Evolutionary conservation across 495 filamentous ascomycete species (phyloP).

Genomic region (Penicillium maclennaniae): DNA sequence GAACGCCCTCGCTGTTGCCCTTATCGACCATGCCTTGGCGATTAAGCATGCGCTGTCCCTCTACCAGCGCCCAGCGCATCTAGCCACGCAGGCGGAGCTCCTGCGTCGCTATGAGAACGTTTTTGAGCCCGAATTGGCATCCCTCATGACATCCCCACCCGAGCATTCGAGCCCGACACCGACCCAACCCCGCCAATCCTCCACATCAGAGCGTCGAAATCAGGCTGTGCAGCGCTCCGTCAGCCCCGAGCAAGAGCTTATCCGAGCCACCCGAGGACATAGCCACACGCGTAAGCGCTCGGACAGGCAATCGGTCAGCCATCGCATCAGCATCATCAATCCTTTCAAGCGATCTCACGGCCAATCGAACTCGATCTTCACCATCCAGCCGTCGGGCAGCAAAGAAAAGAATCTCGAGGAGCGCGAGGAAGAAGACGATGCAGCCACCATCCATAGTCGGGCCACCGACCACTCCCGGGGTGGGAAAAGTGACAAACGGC

Average conservation of each 20-base stretch:
- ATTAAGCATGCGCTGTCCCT: conserved; percentile 77
- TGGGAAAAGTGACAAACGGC: conserved; percentile 35
- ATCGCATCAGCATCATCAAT: conserved; percentile 48
- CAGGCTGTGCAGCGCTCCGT: conserved; percentile 26
- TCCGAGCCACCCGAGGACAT: conserved; percentile 29
- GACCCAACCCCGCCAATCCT: conserved; percentile 25
- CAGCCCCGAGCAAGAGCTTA: conserved; percentile 40
- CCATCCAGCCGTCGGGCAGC: conserved; percentile 26
- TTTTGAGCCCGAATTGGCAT: conserved; percentile 47
- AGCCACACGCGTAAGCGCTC: conserved; percentile 34
- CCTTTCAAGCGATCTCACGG: conserved; percentile 45
- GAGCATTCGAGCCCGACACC: conserved; percentile 25
- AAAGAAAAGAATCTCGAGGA: conserved; percentile 24
- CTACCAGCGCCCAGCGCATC: conserved; percentile 56
- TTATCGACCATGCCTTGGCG: conserved; percentile 84
- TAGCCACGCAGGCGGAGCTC: conserved; percentile 56
- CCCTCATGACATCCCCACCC: conserved; percentile 24
- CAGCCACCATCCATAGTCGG: conserved; percentile 43
- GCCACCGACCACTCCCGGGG: conserved; percentile 39
- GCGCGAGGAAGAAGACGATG: conserved; percentile 35
- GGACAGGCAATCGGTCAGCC: conserved; percentile 40
- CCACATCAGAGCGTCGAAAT: conserved; percentile 23
- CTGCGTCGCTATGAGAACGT: conserved; percentile 43
- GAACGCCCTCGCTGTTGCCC: conserved; percentile 77
- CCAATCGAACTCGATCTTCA: conserved; percentile 33